phyloP scores from a whole-genome alignment of 164 flowering plant genomes.

The Vitis labrusca region DNA sequence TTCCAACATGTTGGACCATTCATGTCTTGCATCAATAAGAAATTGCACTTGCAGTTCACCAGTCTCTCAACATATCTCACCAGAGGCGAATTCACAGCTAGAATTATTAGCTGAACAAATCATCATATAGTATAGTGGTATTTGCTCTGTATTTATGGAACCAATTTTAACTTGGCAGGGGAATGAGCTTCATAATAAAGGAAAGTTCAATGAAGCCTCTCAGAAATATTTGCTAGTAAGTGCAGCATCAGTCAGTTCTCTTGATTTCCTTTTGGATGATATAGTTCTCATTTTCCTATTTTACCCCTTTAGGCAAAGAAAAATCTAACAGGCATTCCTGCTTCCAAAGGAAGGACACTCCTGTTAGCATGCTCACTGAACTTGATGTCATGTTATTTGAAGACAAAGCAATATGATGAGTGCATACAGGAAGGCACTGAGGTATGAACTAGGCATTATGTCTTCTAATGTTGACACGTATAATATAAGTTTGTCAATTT shows the following conservation, averaged over 20 bases:
- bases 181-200: slow-evolving; percentile 81
- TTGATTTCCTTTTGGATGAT: background rate
- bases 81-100: background rate
- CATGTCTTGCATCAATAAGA: background rate
- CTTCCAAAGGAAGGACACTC: slow-evolving; percentile 55
- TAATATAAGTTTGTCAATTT: too few relatives aligned
- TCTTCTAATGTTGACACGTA: background rate
- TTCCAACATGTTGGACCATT: background rate
- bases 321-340: slow-evolving; percentile 56
- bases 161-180: slow-evolving; percentile 51
- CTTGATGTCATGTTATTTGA: slow-evolving; percentile 94
- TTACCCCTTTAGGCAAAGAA: slow-evolving; percentile 65
- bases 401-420: slow-evolving; percentile 74
- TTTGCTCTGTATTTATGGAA: slow-evolving; percentile 2
- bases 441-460: slow-evolving; percentile 41
- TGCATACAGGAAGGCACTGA: slow-evolving; percentile 90
- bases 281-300: background rate
- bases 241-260: slow-evolving; percentile 8
- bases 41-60: background rate
- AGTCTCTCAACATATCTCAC: background rate
- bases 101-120: background rate
- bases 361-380: slow-evolving; percentile 84
- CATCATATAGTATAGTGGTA: background rate
- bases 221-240: slow-evolving; percentile 81
- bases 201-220: slow-evolving; percentile 63